These are phyloP conservation scores for Cyberlindnera misumaiensis DNA, from an alignment of 805 yeast genomes.

Conservation along the genomic window DNA sequence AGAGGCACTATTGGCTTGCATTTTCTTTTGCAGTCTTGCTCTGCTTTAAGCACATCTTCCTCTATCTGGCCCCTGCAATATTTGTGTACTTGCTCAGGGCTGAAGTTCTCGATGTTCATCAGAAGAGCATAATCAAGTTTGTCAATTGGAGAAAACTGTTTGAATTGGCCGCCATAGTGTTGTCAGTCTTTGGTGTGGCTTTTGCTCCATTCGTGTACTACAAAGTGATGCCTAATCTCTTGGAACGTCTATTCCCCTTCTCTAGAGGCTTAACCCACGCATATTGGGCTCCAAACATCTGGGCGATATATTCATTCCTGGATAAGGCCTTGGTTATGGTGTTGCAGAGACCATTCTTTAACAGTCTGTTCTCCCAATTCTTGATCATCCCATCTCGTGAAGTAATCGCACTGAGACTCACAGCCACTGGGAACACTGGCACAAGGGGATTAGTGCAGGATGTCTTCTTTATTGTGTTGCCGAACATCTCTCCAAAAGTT, in stretches of 20 bases:
- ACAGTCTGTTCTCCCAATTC: constrained; percentile 31
- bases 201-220: constrained; percentile 68
- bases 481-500: constrained; percentile 68
- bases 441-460: constrained; percentile 94
- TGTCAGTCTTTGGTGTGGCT: constrained; percentile 55
- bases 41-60: constrained; percentile 91
- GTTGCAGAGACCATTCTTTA: constrained; percentile 31
- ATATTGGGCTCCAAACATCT: constrained; percentile 97
- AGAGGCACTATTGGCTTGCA: constrained; percentile 53
- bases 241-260: constrained; percentile 80
- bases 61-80: constrained; percentile 92
- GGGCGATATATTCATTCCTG: constrained; percentile 87
- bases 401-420: constrained; percentile 23
- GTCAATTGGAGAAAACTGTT: constrained; percentile 51
- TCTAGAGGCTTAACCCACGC: constrained; percentile 95
- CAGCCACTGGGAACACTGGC: constrained; percentile 34
- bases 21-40: constrained; percentile 66
- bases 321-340: constrained; percentile 62
- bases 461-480: constrained; percentile 72
- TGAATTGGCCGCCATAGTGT: constrained; percentile 57
- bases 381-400: constrained; percentile 27
- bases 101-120: constrained; percentile 48
- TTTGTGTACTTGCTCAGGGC: constrained; percentile 70
- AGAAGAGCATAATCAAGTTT: constrained; percentile 26
- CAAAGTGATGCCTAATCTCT: constrained; percentile 55